Evolutionary conservation across 140 eudicot species (phyloP).

Genomic region (Senecio squalidus): DNA sequence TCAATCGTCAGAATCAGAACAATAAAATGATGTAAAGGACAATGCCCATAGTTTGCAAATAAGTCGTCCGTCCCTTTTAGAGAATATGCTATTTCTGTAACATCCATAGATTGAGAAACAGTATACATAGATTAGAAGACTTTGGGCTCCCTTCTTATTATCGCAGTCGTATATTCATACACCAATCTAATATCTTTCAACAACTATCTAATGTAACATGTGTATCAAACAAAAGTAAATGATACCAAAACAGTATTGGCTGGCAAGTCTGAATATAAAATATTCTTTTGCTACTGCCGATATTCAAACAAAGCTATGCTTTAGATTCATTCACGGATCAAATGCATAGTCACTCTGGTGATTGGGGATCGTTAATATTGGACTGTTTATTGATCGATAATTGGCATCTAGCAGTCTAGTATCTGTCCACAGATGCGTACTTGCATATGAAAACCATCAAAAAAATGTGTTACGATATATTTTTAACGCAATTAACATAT

Average conservation of each 20-base stretch:
- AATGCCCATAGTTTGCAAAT: slow-evolving; percentile 19
- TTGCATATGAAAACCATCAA: too few species aligned
- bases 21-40: slow-evolving; percentile 25
- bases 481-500: too few species aligned
- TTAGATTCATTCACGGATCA: background rate
- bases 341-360: background rate
- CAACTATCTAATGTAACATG: slow-evolving; percentile 7
- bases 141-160: slow-evolving; percentile 13
- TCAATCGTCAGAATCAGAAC: slow-evolving; percentile 36
- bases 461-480: too few species aligned
- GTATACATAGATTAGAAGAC: slow-evolving; percentile 30
- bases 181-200: slow-evolving; percentile 12
- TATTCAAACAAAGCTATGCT: background rate
- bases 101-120: slow-evolving; percentile 21
- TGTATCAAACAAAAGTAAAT: background rate
- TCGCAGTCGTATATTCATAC: slow-evolving; percentile 13
- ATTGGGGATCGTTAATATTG: too few species aligned
- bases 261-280: too few species aligned
- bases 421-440: too few species aligned
- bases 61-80: slow-evolving; percentile 32
- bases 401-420: too few species aligned
- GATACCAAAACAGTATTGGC: background rate
- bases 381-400: background rate
- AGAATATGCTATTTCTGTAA: slow-evolving; percentile 17
- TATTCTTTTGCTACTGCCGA: background rate